phyloP scores from a whole-genome alignment of 805 yeast species.

The Blastobotrys peoriensis region DNA sequence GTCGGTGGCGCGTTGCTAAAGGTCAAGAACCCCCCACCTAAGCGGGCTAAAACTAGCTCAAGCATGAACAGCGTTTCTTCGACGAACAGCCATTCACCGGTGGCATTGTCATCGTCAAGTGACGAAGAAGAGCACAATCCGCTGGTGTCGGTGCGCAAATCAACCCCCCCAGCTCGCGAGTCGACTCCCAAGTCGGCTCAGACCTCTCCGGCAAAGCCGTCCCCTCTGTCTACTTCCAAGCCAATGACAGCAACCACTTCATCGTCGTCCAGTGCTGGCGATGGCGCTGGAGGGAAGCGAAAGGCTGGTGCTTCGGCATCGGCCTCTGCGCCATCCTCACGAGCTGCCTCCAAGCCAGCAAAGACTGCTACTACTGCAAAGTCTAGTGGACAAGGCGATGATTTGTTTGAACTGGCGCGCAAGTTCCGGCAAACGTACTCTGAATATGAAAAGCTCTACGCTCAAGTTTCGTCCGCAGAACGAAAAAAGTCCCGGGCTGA shows the following conservation, averaged over 20 bases:
- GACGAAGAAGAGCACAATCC: not conserved
- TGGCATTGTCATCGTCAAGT: not conserved
- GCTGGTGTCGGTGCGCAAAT: not conserved
- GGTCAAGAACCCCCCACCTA: not conserved
- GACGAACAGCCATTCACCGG: not conserved
- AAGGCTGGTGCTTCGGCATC: conserved; percentile 9
- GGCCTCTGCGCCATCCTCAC: conserved; percentile 2
- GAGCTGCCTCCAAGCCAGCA: conserved; percentile 5
- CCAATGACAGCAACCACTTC: conserved; percentile 6
- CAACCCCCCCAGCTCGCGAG: not conserved
- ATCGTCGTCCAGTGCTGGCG: conserved; percentile 8
- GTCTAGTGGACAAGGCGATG: conserved; percentile 22
- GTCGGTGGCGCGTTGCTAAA: not conserved
- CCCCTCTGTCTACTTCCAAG: conserved; percentile 6
- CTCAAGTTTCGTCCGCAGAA: conserved; percentile 20
- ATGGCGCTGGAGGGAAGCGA: conserved; percentile 6
- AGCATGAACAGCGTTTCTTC: not conserved
- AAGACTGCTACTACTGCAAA: not conserved
- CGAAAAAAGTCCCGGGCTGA: conserved; percentile 25
- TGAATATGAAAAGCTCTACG: conserved; percentile 45
- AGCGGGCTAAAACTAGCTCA: not conserved
- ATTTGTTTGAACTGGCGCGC: conserved; percentile 39
- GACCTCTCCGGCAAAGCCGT: not conserved
- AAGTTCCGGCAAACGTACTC: conserved; percentile 44
- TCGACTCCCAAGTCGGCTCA: not conserved